Evolutionary conservation across 768 basidiomycete species (phyloP), one percentile per base, ranked within the genome.

Genomic region (Rhodotorula diobovata): DNA sequence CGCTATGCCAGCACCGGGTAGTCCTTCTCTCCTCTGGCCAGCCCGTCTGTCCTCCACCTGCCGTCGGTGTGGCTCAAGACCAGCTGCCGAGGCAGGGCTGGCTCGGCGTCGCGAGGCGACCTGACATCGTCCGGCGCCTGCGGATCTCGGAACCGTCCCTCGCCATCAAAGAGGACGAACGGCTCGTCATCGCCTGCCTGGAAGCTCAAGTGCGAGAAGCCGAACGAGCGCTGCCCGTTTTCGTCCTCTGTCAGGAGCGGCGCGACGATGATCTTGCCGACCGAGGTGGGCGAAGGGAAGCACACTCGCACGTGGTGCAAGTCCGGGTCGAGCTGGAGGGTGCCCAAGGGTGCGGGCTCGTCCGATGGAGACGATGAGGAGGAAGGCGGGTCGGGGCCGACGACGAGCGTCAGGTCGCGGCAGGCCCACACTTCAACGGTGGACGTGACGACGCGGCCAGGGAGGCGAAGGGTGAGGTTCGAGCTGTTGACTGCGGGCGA

Each of bases 291-390:
- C 18, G 61, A 6, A 0, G 35, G 15, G 35, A 53, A 71, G 9
- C 12, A 1, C 9, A 71, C n/a, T 7, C 23, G 5, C 23, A 71
- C 70, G 61, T 67, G 28, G 10, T 45, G 14, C 2, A 71, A 30
- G 0, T 61, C 34, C 28, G 70, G 70, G 35, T 71, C 70, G 46
- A 71, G 61, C 65, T 71, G 70, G 25, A 71, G 43, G 10, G 56
- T 62, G n/a, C 65, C 70, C 16, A 71, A 55, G 6, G 45, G 56
- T 0, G 37, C 8, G 4, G 45, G 34, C 21, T 57, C 55, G 35
- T 7, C 11, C 4, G 41, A 14, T 2, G 41, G 6, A 12, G 41
- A 14, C 6, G 41, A 39, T 14, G 12, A 16, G 20, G 48, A 18
- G 6, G 56, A 11, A 2, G 56, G 8, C 21, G 63, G 30, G 2